Conservation (phyloP, 257 asterid genomes). For the Rauvolfia tetraphylla region DNA sequence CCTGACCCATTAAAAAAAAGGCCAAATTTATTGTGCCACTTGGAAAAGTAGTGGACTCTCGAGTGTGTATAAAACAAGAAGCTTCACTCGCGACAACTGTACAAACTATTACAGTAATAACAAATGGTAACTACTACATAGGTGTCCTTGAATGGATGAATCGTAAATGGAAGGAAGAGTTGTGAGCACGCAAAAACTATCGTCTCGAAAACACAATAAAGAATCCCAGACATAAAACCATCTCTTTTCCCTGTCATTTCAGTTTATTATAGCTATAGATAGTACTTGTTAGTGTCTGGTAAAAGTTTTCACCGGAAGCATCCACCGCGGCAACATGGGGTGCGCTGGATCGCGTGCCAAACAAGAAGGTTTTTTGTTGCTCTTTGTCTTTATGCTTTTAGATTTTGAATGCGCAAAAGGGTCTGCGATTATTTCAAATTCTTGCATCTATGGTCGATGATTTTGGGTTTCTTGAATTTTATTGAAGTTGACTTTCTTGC, state of each 20-base stretch:
- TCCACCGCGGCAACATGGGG: slow-evolving; percentile 19
- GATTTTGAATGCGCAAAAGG: neutral
- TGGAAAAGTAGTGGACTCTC: too few species aligned
- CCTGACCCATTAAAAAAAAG: too few species aligned
- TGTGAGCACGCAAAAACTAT: slow-evolving; percentile 10
- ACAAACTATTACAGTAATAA: neutral
- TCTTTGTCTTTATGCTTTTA: neutral
- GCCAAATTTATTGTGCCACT: too few species aligned
- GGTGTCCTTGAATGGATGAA: slow-evolving; percentile 9
- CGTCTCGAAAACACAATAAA: neutral
- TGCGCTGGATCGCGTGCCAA: slow-evolving; percentile 31
- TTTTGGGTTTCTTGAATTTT: slow-evolving; percentile 8
- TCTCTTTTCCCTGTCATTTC: neutral
- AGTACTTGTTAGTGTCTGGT: neutral
- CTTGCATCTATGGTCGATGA: neutral
- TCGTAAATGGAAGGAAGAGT: neutral
- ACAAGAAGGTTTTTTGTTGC: slow-evolving; percentile 17
- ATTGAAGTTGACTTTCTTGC: neutral
- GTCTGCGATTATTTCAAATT: neutral
- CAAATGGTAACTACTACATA: slow-evolving; percentile 2
- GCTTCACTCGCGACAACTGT: too few species aligned
- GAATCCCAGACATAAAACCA: neutral
- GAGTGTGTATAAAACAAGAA: too few species aligned
- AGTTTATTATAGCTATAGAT: neutral
- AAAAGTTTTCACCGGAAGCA: neutral